Evolutionary conservation across 805 yeast species (phyloP), one percentile per base, ranked within the genome.

Genomic region (Lipomyces japonicus): DNA sequence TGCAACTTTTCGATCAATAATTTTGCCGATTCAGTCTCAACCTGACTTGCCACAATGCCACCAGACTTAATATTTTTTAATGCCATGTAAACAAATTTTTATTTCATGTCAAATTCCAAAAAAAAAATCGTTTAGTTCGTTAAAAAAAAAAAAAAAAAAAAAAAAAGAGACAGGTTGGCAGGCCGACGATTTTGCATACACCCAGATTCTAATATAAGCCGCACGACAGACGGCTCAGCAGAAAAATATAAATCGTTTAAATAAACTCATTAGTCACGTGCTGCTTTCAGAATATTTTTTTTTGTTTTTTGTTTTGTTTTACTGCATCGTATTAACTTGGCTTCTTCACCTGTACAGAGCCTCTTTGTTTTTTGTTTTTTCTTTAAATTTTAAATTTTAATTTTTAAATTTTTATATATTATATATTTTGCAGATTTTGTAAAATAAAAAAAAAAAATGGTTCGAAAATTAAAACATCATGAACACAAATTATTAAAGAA

Each of bases 401-500:
- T 28, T 28, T 10, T 28, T 28, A 28, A 28, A 10, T 28, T 28
- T 28, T 14, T 28, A 10, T 28, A 10, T 28, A 10, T 28, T 28
- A n/a, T n/a, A n/a, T n/a, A n/a, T n/a, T n/a, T n/a, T n/a, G n/a
- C n/a, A n/a, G n/a, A n/a, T n/a, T 19, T 5, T 9, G 18, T 5
- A n/a, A 14, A 16, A 14, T 18, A 22, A 34, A 3, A 4, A n/a
- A 4, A 21, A 3, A 71, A 34, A 37, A 85, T 86, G 95, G 95
- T 85, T 42, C 78, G 98, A 68, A 76, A 86, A 61, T 78, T 93
- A 53, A 93, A 93, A 68, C 88, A 86, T 72, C 98, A 93, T 70
- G 98, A 93, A 78, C 84, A 86, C 75, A 90, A 89, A 71, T 80
- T 93, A 63, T 78, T 93, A 63, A 89, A 86, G 74, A 93, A 93